Conservation (phyloP, 441 rosid species). For the Macaranga tanarius region DNA sequence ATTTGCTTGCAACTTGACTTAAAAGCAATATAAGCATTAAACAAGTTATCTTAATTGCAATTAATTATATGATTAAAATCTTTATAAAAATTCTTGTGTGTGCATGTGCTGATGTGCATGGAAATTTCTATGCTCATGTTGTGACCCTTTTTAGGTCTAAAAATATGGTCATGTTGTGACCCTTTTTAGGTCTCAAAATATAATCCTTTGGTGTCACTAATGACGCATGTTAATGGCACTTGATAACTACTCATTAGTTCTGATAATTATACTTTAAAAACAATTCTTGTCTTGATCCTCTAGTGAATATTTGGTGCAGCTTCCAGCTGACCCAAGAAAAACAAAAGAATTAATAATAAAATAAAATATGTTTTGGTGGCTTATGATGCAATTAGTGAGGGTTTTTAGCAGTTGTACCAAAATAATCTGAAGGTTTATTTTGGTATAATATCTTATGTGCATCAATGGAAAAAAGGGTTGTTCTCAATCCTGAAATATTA, state of each 20-base stretch:
- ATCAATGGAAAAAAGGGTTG: no score
- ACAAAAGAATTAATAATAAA: no score
- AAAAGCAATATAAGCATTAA: neutral
- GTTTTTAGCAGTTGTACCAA: no score
- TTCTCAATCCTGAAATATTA: no score
- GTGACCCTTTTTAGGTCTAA: no score
- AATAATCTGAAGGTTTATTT: no score
- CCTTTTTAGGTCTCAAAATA: no score
- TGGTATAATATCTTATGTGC: no score
- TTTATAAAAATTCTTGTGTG: neutral
- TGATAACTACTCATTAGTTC: neutral
- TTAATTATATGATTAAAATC: neutral
- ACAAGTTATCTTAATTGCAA: neutral
- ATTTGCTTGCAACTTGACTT: constrained; percentile 10
- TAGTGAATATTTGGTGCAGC: neutral
- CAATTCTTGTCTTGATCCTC: neutral
- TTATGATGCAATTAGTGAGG: no score
- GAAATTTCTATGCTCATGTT: constrained; percentile 1
- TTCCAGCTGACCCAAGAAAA: no score
- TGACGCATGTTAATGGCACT: constrained; percentile 15
- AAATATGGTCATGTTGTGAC: neutral
- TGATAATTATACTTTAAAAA: neutral
- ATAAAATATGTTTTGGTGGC: no score
- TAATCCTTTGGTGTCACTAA: neutral
- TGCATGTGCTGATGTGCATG: constrained; percentile 9